phyloP scores from a whole-genome alignment of 2,329 filamentous ascomycete genomes.

The Phyllosticta paracitricarpa region DNA sequence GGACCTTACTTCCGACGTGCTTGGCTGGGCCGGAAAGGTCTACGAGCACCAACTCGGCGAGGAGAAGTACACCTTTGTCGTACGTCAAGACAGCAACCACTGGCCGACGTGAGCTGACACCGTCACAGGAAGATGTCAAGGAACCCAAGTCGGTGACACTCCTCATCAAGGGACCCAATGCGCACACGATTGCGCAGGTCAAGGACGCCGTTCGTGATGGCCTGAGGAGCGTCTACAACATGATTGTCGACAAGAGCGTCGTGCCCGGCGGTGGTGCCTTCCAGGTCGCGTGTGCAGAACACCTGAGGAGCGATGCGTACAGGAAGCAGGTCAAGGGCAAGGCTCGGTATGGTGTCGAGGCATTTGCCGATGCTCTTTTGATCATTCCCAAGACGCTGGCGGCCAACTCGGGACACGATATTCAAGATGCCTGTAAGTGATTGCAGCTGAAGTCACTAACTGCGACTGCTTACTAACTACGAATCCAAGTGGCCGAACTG shows the following conservation, averaged over 20 bases:
- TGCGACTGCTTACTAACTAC: slow-evolving; percentile 6
- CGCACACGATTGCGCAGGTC: slow-evolving; percentile 93
- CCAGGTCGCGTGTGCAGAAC: slow-evolving; percentile 83
- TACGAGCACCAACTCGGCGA: slow-evolving; percentile 97
- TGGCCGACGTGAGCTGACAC: slow-evolving; percentile 15
- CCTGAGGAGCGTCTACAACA: slow-evolving; percentile 94
- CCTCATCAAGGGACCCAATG: slow-evolving; percentile 95
- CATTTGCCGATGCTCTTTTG: slow-evolving; percentile 88
- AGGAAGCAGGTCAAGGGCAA: slow-evolving; percentile 91
- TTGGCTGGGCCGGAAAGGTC: slow-evolving; percentile 92
- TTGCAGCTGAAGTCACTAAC: not conserved
- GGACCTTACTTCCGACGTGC: slow-evolving; percentile 73
- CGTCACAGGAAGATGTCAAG: slow-evolving; percentile 73
- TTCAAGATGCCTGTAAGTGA: slow-evolving; percentile 81
- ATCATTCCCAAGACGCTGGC: slow-evolving; percentile 96
- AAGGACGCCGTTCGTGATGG: slow-evolving; percentile 94
- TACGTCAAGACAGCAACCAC: slow-evolving; percentile 17
- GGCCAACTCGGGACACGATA: slow-evolving; percentile 90
- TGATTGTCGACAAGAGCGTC: slow-evolving; percentile 95
- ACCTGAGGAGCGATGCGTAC: slow-evolving; percentile 80
- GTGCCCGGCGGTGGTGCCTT: slow-evolving; percentile 92
- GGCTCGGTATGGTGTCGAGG: slow-evolving; percentile 88
- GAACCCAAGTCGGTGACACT: slow-evolving; percentile 96
- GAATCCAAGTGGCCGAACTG: slow-evolving; percentile 60
- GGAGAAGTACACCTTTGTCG: slow-evolving; percentile 96